These are phyloP conservation scores for Mycosphaerella sp. DNA, from an alignment of 2,329 filamentous ascomycete species.

Conservation along the genomic window DNA sequence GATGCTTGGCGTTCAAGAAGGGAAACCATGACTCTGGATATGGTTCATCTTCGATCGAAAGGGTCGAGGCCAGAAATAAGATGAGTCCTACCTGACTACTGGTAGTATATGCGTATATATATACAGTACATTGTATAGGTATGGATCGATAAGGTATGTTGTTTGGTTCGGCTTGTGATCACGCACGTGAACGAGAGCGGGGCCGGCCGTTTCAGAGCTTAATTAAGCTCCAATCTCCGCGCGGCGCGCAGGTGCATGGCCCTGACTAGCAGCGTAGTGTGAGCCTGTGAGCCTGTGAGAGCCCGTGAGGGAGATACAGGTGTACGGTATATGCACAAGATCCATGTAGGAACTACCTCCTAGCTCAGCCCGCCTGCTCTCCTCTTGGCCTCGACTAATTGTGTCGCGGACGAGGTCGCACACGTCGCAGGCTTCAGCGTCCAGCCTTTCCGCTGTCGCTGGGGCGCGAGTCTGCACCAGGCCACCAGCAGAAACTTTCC, in stretches of 20 bases:
- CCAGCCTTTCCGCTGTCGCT: background rate
- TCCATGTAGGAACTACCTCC: constrained; percentile 3
- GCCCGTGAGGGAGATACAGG: no score
- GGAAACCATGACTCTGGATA: no score
- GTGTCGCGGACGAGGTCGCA: no score
- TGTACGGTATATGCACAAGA: background rate
- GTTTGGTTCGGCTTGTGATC: background rate
- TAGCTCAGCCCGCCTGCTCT: background rate
- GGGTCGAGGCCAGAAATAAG: background rate
- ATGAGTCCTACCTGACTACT: no score
- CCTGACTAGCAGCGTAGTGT: constrained; percentile 1
- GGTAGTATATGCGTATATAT: no score
- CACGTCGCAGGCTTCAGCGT: no score
- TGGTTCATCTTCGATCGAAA: no score
- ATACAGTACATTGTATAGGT: background rate
- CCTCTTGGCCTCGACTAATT: no score
- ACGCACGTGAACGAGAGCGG: constrained; percentile 1
- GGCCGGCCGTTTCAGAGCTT: background rate
- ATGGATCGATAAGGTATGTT: no score
- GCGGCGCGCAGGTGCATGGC: background rate
- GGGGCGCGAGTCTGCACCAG: background rate
- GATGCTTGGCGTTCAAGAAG: no score
- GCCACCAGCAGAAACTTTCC: background rate
- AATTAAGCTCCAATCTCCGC: constrained; percentile 12
- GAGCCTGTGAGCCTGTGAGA: no score